These are phyloP conservation scores for Sporothrix brunneoviolacea DNA, from an alignment of 2,329 filamentous ascomycete genomes.

Conservation along the genomic window DNA sequence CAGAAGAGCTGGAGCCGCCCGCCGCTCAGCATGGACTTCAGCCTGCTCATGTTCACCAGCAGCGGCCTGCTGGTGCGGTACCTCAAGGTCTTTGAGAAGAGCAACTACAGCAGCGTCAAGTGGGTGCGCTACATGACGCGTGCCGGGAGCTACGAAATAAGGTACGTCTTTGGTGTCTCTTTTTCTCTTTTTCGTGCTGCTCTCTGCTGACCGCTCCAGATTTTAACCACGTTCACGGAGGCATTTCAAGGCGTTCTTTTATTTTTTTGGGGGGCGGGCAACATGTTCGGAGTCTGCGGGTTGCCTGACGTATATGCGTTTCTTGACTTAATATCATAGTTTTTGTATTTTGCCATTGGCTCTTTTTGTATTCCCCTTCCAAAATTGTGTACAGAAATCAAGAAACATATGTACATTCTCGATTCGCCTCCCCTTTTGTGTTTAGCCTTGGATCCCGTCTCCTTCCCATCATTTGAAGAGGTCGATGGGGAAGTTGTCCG, in stretches of 20 bases:
- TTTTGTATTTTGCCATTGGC: too few relatives aligned
- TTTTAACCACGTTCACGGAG: background rate
- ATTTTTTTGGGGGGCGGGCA: background rate
- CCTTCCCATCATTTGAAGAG: constrained; percentile 34
- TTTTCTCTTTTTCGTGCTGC: background rate
- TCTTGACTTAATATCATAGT: too few relatives aligned
- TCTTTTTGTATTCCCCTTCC: too few relatives aligned
- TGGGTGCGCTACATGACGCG: constrained; percentile 99
- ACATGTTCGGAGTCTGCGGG: background rate
- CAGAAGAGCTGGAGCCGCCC: constrained; percentile 96
- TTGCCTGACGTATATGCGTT: background rate
- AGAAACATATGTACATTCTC: constrained; percentile 7
- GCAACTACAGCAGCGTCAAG: constrained; percentile 96
- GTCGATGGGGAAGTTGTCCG: constrained; percentile 49
- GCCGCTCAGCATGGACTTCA: constrained; percentile 86
- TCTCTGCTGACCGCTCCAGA: background rate
- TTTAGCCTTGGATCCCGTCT: background rate
- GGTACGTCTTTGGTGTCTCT: constrained; percentile 41
- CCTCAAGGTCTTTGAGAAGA: constrained; percentile 98
- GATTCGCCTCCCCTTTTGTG: background rate
- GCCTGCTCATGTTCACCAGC: constrained; percentile 95
- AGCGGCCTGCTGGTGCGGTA: constrained; percentile 88
- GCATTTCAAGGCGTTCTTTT: constrained; percentile 7
- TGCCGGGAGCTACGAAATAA: constrained; percentile 94
- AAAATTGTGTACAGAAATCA: background rate